Evolutionary conservation across 495 filamentous ascomycete species (phyloP), one percentile per base, ranked within the genome.

Genomic region (Glonium stellatum): DNA sequence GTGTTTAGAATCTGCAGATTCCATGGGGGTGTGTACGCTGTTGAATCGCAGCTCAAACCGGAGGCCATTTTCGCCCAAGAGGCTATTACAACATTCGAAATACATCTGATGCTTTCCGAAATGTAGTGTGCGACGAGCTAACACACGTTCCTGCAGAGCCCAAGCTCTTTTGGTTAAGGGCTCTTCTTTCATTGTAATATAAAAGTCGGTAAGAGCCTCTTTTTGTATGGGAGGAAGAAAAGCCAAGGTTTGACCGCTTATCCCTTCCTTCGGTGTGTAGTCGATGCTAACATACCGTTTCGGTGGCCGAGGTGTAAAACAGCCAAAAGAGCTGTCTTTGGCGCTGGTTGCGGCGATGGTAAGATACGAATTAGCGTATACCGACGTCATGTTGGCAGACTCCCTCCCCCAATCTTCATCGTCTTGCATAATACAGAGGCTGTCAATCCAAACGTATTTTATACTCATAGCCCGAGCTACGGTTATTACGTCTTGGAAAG

Each of bases 71-170:
- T 47, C 44, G 21, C n/a, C n/a, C 5, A 18, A 9, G n/a, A 22
- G 5, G 5, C 44, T 9, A 9, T 18, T 47, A 5, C 27, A 18
- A 41, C 65, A 68, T n/a, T 68, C 59, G 59, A 63, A 68, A 15
- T 58, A 13, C 27, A 66, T 39, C 42, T 66, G 41, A n/a, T 42
- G 12, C 0, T 54, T n/a, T 15, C 22, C 47, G 35, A 66, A 62
- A 37, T 68, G 65, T 13, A 68, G 35, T 15, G 59, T 56, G 11
- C 64, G 52, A 19, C 18, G 21, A 36, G 59, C 47, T 15, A 68
- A 48, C 11, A 63, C 41, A 15, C 55, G 53, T 54, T 68, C 65
- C 48, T 68, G 65, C 1, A 62, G 46, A 41, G 46, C 65, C 65
- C 65, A 68, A 13, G 62, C 64, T 18, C 64, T 50, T 8, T 22